These are phyloP conservation scores for Pisolithus marmoratus DNA, from an alignment of 768 basidiomycete genomes.

Conservation along the genomic window DNA sequence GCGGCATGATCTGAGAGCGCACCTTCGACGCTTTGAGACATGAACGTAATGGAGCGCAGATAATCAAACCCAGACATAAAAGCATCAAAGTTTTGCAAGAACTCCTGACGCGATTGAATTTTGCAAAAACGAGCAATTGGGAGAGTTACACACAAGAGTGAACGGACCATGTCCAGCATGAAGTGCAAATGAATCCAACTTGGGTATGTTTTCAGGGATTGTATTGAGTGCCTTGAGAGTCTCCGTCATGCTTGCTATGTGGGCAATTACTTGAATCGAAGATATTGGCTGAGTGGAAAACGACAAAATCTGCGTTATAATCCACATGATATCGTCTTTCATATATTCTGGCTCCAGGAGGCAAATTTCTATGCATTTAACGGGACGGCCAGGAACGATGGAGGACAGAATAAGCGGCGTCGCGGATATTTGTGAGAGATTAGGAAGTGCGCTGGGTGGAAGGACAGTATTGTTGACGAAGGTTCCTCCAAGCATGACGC, in stretches of 20 bases:
- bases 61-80: slow-evolving; percentile 17
- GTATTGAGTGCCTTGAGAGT: slow-evolving; percentile 14
- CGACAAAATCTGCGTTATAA: slow-evolving; percentile 14
- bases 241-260: slow-evolving; percentile 8
- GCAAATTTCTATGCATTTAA: slow-evolving; percentile 21
- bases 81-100: slow-evolving; percentile 13
- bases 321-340: slow-evolving; percentile 18
- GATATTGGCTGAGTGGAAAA: slow-evolving; percentile 16
- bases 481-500: slow-evolving; percentile 20
- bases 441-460: slow-evolving; percentile 10
- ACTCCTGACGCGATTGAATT: slow-evolving; percentile 10
- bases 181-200: slow-evolving; percentile 15
- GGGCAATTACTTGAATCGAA: slow-evolving; percentile 19
- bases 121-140: not conserved
- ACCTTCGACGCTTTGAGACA: slow-evolving; percentile 18
- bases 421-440: slow-evolving; percentile 19
- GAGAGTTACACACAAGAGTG: slow-evolving; percentile 11
- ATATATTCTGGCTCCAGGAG: slow-evolving; percentile 19
- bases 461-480: slow-evolving; percentile 8
- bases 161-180: slow-evolving; percentile 21
- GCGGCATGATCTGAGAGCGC: slow-evolving; percentile 11
- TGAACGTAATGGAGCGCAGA: slow-evolving; percentile 17
- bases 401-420: slow-evolving; percentile 20
- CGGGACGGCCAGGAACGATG: slow-evolving; percentile 19
- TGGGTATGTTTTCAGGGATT: slow-evolving; percentile 14